phyloP scores from a whole-genome alignment of 495 filamentous ascomycete genomes.

The Neurospora sp. region DNA sequence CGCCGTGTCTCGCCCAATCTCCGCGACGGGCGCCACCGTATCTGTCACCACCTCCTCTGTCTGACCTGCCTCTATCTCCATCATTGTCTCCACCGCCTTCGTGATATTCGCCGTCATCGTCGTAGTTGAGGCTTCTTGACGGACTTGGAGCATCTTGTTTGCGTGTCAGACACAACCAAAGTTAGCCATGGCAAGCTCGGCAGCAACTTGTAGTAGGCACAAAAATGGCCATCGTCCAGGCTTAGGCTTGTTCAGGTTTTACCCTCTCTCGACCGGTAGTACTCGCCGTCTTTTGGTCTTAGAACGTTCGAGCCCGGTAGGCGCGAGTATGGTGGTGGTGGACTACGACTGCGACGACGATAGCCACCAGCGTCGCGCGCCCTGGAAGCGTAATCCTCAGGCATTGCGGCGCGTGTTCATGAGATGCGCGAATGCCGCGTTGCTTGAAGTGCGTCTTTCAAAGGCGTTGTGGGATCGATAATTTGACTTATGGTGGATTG shows the following conservation, averaged over 20 bases:
- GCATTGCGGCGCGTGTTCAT: slow-evolving; percentile 9
- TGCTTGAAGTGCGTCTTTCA: background rate
- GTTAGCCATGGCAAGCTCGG: slow-evolving; percentile 22
- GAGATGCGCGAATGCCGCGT: background rate
- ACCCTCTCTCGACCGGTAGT: slow-evolving; percentile 38
- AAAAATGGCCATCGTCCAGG: slow-evolving; percentile 5
- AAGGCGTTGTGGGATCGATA: background rate
- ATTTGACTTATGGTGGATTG: background rate
- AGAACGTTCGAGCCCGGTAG: slow-evolving; percentile 10
- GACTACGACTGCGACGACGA: slow-evolving; percentile 9
- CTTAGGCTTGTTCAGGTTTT: slow-evolving; percentile 21
- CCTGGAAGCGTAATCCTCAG: slow-evolving; percentile 11
- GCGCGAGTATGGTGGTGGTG: slow-evolving; percentile 5
- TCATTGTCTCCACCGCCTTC: background rate
- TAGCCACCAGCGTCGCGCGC: slow-evolving; percentile 13
- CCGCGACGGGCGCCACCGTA: background rate
- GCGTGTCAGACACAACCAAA: slow-evolving; percentile 3
- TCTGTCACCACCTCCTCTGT: background rate
- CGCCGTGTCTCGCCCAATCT: background rate
- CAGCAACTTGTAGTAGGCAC: slow-evolving; percentile 3
- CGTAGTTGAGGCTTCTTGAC: slow-evolving; percentile 21
- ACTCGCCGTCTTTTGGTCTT: slow-evolving; percentile 16
- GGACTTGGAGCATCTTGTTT: slow-evolving; percentile 14
- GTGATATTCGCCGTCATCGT: slow-evolving; percentile 12
- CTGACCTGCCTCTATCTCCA: background rate